Evolutionary conservation across 2,329 filamentous ascomycete genomes (phyloP).

Genomic region (Pyricularia sp.): DNA sequence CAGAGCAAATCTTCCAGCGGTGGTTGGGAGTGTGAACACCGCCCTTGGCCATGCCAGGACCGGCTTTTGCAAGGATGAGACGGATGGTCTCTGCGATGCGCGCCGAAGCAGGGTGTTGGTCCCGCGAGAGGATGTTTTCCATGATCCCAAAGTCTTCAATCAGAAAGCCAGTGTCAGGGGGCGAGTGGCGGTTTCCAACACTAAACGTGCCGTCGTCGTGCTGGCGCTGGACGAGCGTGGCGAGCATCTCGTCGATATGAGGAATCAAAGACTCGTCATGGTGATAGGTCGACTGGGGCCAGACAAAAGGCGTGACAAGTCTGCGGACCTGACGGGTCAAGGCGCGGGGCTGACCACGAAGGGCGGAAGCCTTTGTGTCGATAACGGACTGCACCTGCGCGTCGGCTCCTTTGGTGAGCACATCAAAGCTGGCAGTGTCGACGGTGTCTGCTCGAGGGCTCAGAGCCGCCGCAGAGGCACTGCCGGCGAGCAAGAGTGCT

Average conservation of each 20-base stretch:
- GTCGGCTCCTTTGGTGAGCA: slow-evolving; percentile 3
- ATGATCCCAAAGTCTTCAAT: slow-evolving; percentile 4
- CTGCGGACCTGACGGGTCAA: slow-evolving; percentile 1
- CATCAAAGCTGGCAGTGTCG: background rate
- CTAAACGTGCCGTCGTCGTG: background rate
- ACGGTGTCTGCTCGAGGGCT: background rate
- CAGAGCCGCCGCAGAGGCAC: background rate
- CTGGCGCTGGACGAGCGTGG: background rate
- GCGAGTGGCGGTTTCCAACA: slow-evolving; percentile 3
- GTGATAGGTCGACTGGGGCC: background rate
- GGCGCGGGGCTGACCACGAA: background rate
- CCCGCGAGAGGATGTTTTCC: background rate
- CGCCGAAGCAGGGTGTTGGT: background rate
- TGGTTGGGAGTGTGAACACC: slow-evolving; percentile 3
- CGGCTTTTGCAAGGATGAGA: background rate
- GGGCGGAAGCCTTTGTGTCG: background rate
- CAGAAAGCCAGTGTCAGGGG: slow-evolving; percentile 2
- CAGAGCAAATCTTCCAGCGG: slow-evolving; percentile 3
- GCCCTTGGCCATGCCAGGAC: background rate
- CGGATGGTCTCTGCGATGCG: background rate
- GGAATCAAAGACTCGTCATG: slow-evolving; percentile 2
- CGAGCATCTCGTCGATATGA: background rate
- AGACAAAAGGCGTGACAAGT: slow-evolving; percentile 1
- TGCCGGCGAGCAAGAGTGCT: background rate
- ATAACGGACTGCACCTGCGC: slow-evolving; percentile 1